Base-by-base conservation (phyloP, 164 flowering plant genomes). In the Vitis riparia region DNA sequence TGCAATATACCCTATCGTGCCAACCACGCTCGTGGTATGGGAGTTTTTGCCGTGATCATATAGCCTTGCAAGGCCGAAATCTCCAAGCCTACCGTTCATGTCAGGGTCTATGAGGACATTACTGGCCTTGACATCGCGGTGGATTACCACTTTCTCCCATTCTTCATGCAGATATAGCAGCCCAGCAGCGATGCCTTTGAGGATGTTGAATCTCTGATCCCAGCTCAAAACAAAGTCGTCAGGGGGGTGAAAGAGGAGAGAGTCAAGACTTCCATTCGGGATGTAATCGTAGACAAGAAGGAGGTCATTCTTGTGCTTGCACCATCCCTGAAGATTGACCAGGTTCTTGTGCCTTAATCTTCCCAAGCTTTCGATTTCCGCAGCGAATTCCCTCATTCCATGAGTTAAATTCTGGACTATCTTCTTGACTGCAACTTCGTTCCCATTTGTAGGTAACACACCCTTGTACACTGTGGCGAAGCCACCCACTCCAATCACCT, bases 1-100 rank as follows among this genome's bases (percentile, higher is more conserved):
- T 10, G 91, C 94, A 1, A 89, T 78, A 71, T 89, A 89, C 48
- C 91, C 89, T 0, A 86, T 71, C 3, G 89, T 89, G 17, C 88
- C 94, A 12, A 86, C 90, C 13, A 86, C 79, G 13, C 75, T 74
- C 1, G 90, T 87, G 6, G 89, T 86, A 68, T 79, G 85, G 19
- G 84, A 75, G 27, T 52, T 13, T 10, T 53, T 58, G 10, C 77
- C 88, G 51, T 84, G 91, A 17, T 82, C 82, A 52, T 79, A 80
- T 11, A 80, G 70, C 67, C 89, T 71, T 2, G 90, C 86, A 0
- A 89, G 85, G 7, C 91, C 88, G 16, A 89, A 88, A 64, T 88
- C 91, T 0, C 91, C 83, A 1, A 87, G 76, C 66, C 86, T 70
- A 0, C 80, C 84, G 61, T 82, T 83, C 80, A 85, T 74, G 3